Percentiles rank a stretch among this genome's conserved stretches.
These are phyloP conservation scores for Firmiana major DNA, from an alignment of 345 rosid species.

Conservation along the genomic window DNA sequence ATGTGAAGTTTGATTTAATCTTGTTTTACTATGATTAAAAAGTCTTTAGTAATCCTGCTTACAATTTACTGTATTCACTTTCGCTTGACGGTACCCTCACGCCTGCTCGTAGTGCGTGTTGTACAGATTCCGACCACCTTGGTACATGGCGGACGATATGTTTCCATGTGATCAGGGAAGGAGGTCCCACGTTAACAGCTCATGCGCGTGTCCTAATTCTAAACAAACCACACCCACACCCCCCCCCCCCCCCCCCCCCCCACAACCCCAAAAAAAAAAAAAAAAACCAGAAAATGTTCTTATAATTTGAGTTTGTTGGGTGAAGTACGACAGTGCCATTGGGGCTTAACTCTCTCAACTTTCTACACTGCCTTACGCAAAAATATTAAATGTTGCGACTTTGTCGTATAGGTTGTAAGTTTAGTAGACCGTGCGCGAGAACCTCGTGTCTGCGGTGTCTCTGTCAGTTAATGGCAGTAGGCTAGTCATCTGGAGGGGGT, in stretches of 20 bases:
- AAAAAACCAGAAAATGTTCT: no score
- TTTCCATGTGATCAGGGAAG: slow-evolving; percentile 18
- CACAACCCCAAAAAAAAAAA: no score
- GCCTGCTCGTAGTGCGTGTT: slow-evolving; percentile 11
- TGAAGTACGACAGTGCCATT: background rate
- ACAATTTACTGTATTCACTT: background rate
- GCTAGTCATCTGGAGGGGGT: background rate
- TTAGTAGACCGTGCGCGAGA: slow-evolving; percentile 5
- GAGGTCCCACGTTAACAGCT: slow-evolving; percentile 20
- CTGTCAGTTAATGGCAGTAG: background rate
- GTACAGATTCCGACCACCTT: slow-evolving; percentile 11
- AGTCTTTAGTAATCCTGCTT: background rate
- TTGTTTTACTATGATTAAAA: background rate
- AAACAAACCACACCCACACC: no score
- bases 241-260: no score
- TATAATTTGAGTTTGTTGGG: background rate
- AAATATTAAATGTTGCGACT: background rate
- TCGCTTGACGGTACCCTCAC: background rate
- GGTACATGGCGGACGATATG: slow-evolving; percentile 18
- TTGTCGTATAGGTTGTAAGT: background rate
- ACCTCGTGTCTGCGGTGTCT: background rate
- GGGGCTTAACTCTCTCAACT: background rate
- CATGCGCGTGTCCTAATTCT: slow-evolving; percentile 32
- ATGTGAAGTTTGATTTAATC: background rate
- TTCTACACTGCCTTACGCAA: background rate